phyloP scores from a whole-genome alignment of 2,329 filamentous ascomycete genomes.

The Trichoderma koningiopsis region DNA sequence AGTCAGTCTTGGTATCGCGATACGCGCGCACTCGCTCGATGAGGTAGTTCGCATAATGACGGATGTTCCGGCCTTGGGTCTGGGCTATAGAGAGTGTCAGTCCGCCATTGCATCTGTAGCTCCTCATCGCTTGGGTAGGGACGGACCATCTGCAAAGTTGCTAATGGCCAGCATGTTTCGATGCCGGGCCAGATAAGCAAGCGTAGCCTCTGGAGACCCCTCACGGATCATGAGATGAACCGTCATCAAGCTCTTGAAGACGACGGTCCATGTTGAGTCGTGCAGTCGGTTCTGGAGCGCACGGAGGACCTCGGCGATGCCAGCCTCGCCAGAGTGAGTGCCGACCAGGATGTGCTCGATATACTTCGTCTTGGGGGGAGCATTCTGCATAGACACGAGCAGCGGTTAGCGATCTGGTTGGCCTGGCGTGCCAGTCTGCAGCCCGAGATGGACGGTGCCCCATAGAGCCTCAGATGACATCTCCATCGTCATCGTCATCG shows the following conservation, averaged over 20 bases:
- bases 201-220: constrained; percentile 83
- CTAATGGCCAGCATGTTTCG: constrained; percentile 84
- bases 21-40: constrained; percentile 79
- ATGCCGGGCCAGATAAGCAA: constrained; percentile 80
- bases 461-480: constrained; percentile 2
- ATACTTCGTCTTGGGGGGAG: constrained; percentile 97
- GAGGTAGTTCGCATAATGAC: constrained; percentile 87
- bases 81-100: constrained; percentile 62
- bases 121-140: background rate
- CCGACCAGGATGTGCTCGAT: constrained; percentile 97
- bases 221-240: constrained; percentile 97
- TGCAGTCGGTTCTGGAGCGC: constrained; percentile 84
- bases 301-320: constrained; percentile 93
- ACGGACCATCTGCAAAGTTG: constrained; percentile 86
- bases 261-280: constrained; percentile 99
- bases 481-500: background rate
- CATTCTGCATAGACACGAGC: constrained; percentile 60
- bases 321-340: constrained; percentile 91
- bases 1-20: constrained; percentile 83
- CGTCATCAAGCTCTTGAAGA: constrained; percentile 96
- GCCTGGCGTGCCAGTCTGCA: background rate
- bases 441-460: background rate
- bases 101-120: background rate
- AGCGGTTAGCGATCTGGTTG: constrained; percentile 17
- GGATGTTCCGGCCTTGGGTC: constrained; percentile 92